Conservation (phyloP, 2,329 filamentous ascomycete species). For the Diaporthe longicolla region DNA sequence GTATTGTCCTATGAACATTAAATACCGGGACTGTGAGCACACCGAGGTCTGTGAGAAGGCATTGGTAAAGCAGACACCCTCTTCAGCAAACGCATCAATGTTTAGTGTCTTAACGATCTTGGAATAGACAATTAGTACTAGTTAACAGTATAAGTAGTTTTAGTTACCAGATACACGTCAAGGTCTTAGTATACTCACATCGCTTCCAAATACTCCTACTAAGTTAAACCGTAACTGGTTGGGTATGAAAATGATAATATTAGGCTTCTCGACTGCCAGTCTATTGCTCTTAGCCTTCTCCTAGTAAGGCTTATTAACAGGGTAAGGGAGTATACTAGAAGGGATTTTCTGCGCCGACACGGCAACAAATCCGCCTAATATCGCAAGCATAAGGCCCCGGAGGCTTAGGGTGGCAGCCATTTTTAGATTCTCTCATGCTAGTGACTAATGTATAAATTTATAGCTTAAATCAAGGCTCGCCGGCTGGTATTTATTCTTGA, state of each 20-base stretch:
- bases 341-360: not conserved
- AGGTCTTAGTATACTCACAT: not conserved
- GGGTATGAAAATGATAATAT: constrained; percentile 18
- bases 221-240: constrained; percentile 63
- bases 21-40: constrained; percentile 61
- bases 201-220: constrained; percentile 46
- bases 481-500: constrained; percentile 1
- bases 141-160: no score
- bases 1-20: constrained; percentile 63
- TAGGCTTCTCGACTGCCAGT: constrained; percentile 4
- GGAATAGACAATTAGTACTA: not conserved
- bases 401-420: not conserved
- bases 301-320: not conserved
- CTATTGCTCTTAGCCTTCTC: constrained; percentile 10
- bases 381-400: not conserved
- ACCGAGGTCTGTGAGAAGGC: constrained; percentile 62
- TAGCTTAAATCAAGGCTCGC: not conserved
- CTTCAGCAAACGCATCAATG: constrained; percentile 57
- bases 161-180: not conserved
- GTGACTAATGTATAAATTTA: not conserved
- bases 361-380: not conserved
- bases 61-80: constrained; percentile 59
- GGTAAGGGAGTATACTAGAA: not conserved
- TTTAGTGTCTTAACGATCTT: constrained; percentile 55
- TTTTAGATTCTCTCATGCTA: not conserved